These are phyloP conservation scores for Cucurbita moschata DNA, from an alignment of 306 rosid species.

Conservation along the genomic window DNA sequence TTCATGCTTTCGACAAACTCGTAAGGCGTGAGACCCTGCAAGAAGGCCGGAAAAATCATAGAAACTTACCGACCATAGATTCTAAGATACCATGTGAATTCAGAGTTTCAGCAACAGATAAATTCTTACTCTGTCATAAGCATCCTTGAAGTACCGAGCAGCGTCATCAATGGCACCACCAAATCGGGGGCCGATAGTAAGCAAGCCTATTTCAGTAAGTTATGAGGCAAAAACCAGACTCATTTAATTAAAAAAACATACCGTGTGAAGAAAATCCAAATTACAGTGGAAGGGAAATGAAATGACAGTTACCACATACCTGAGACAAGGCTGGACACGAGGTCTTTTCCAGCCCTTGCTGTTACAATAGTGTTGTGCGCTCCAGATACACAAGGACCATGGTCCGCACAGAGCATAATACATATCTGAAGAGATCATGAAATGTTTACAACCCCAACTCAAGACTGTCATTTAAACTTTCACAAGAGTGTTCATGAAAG, in stretches of 20 bases:
- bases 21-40: constrained; percentile 67
- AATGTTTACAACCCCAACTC: constrained; percentile 18
- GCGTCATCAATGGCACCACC: constrained; percentile 99
- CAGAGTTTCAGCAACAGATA: background rate
- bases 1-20: constrained; percentile 93
- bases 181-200: constrained; percentile 96
- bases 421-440: constrained; percentile 57
- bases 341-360: constrained; percentile 97
- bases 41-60: constrained; percentile 10
- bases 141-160: constrained; percentile 98
- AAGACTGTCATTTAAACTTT: background rate
- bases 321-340: constrained; percentile 86
- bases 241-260: background rate
- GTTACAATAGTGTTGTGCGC: constrained; percentile 97
- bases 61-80: background rate
- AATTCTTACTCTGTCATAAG: constrained; percentile 38
- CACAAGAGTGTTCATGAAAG: background rate
- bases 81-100: background rate
- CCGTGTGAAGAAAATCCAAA: background rate
- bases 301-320: constrained; percentile 20
- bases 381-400: constrained; percentile 97
- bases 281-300: background rate
- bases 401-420: constrained; percentile 93
- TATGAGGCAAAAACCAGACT: background rate
- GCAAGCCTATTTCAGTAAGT: constrained; percentile 66